phyloP scores from a whole-genome alignment of 2,329 filamentous ascomycete genomes.

The Colletotrichum paranaense region DNA sequence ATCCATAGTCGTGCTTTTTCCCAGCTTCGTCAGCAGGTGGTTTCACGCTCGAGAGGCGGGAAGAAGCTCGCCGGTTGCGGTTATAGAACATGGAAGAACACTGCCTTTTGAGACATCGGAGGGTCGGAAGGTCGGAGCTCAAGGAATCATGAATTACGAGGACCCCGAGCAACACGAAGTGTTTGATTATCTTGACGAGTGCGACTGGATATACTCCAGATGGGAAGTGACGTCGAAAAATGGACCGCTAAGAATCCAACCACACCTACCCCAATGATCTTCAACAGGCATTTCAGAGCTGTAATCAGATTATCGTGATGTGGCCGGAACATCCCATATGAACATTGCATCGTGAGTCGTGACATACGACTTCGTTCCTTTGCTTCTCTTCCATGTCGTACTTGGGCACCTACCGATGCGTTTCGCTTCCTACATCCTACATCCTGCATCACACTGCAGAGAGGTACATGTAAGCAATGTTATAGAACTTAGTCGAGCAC shows the following conservation, averaged over 20 bases:
- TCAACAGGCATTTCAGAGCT: neutral
- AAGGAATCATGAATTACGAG: neutral
- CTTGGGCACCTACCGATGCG: no score
- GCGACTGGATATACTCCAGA: neutral
- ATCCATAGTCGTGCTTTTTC: neutral
- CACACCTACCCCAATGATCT: neutral
- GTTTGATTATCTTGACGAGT: neutral
- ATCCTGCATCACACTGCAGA: neutral
- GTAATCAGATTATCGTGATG: neutral
- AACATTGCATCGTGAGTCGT: no score
- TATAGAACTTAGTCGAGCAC: neutral
- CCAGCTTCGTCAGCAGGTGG: neutral
- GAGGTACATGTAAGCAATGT: neutral
- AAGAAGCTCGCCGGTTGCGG: neutral
- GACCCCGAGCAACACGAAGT: neutral
- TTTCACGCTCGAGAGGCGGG: neutral
- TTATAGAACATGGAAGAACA: neutral
- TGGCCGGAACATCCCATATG: no score
- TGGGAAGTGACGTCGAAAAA: no score
- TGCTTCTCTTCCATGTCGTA: neutral
- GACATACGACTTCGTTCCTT: neutral
- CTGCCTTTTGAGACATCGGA: neutral
- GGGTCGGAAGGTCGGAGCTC: neutral
- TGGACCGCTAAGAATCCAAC: neutral
- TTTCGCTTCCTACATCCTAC: neutral